Conservation (phyloP, 306 rosid species). For the Arachis stenosperma region DNA sequence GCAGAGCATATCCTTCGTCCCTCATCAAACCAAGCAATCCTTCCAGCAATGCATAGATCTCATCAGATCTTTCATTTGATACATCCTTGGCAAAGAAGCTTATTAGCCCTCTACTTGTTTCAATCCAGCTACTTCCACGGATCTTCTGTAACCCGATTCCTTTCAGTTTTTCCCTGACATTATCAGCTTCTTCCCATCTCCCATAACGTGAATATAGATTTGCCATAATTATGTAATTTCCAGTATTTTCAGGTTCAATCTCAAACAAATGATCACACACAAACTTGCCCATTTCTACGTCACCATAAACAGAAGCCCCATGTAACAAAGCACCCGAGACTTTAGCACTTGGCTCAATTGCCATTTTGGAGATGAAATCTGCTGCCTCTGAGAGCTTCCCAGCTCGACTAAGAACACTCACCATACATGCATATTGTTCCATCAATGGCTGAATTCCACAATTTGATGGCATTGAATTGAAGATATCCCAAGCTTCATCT, state of each 20-base stretch:
- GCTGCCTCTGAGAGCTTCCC: slow-evolving; percentile 77
- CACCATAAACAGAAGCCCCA: slow-evolving; percentile 77
- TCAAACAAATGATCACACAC: slow-evolving; percentile 64
- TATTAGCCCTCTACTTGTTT: slow-evolving; percentile 53
- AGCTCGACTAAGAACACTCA: slow-evolving; percentile 79
- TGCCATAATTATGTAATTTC: slow-evolving; percentile 84
- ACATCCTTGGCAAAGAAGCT: slow-evolving; percentile 57
- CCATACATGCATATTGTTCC: slow-evolving; percentile 95
- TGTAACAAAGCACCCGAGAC: slow-evolving; percentile 91
- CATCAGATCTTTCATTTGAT: slow-evolving; percentile 57
- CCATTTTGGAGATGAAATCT: slow-evolving; percentile 66
- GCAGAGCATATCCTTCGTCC: slow-evolving; percentile 55
- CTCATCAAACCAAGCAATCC: slow-evolving; percentile 65
- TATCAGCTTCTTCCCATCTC: slow-evolving; percentile 80
- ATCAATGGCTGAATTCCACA: slow-evolving; percentile 65
- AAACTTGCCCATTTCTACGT: slow-evolving; percentile 73
- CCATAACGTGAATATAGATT: slow-evolving; percentile 77
- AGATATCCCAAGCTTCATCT: slow-evolving; percentile 81
- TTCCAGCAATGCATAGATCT: slow-evolving; percentile 58
- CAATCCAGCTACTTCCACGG: slow-evolving; percentile 79
- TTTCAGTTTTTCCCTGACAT: slow-evolving; percentile 68
- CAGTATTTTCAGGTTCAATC: slow-evolving; percentile 80
- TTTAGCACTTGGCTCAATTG: slow-evolving; percentile 74
- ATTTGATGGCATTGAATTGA: slow-evolving; percentile 51
- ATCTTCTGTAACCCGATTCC: slow-evolving; percentile 65